Percentiles rank a stretch among this genome's conserved stretches.
phyloP scores from a whole-genome alignment of 2,329 filamentous ascomycete genomes.

The Microcera coccophila region DNA sequence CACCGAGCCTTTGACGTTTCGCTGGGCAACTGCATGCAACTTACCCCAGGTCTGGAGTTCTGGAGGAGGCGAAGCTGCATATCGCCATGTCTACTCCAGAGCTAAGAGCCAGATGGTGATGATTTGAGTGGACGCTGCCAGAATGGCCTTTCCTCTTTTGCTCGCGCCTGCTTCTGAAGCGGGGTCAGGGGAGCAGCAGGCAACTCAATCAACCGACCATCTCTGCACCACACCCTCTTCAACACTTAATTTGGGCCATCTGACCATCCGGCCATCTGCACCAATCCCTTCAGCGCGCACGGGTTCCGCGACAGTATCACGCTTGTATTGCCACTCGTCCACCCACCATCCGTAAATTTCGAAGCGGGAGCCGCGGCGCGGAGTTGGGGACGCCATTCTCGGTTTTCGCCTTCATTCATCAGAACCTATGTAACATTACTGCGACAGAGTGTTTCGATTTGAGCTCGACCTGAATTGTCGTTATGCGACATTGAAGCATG shows the following conservation, averaged over 20 bases:
- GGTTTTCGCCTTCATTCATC: no score
- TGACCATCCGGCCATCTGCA: slow-evolving; percentile 22
- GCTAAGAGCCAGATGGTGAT: slow-evolving; percentile 18
- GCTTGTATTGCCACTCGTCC: slow-evolving; percentile 10
- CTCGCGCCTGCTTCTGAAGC: slow-evolving; percentile 18
- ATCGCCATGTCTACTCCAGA: slow-evolving; percentile 15
- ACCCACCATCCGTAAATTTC: slow-evolving; percentile 1
- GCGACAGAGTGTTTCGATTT: no score
- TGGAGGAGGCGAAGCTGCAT: slow-evolving; percentile 12
- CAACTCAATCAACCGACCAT: slow-evolving; percentile 19
- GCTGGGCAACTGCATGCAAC: slow-evolving; percentile 15
- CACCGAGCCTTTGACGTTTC: slow-evolving; percentile 2
- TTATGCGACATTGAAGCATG: no score
- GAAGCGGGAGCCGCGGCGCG: no score
- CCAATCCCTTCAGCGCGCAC: slow-evolving; percentile 19
- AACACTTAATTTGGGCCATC: slow-evolving; percentile 22
- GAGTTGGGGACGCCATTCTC: no score
- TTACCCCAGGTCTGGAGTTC: slow-evolving; percentile 17
- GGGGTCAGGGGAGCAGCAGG: slow-evolving; percentile 10
- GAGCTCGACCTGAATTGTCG: no score
- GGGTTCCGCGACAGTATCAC: slow-evolving; percentile 12
- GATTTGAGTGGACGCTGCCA: slow-evolving; percentile 8
- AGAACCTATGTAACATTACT: no score
- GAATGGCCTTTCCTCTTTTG: slow-evolving; percentile 19
- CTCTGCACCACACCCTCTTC: slow-evolving; percentile 17